Evolutionary conservation across 768 basidiomycete species (phyloP), one percentile per base, ranked within the genome.

Genomic region (Pholiota microspora): DNA sequence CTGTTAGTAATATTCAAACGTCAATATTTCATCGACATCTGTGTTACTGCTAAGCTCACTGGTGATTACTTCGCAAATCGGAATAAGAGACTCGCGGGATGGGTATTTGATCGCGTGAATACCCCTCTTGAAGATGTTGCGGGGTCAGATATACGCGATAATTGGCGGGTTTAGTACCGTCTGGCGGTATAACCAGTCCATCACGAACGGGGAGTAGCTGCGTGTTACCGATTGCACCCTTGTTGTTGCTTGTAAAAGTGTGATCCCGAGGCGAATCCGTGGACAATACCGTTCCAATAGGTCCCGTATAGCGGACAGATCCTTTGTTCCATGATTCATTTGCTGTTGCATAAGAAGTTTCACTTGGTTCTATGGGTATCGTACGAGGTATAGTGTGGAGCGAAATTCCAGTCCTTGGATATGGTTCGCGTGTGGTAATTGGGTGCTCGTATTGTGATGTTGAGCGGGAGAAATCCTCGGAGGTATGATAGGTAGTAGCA

Each of bases 211-310:
- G 38, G 16, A 24, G 15, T 24, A 25, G 12, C 21, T 7, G 40
- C 12, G 15, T 51, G 12, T 29, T 13, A n/a, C 29, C 44, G 29
- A 23, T 12, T 21, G 21, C n/a, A 16, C 23, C 40, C 18, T 23
- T 18, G 15, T 25, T 12, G 18, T 31, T 13, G 28, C 6, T 24
- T 29, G 29, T 6, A 18, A 31, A 24, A 42, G 8, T 42, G 49
- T 35, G 21, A 21, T 18, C 27, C 4, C 31, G 51, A 21, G 27
- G 12, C 9, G 4, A n/a, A 15, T 64, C 27, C 36, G 48, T 60
- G 12, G 57, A 62, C 45, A 47, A 61, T 15, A 59, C 61, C 6
- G 62, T 60, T 21, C 59, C 57, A 45, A 62, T 57, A 8, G 59
- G 50, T 47, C 60, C 60, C n/a, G 63, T 52, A 46, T 51, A 60